phyloP scores from a whole-genome alignment of 2,329 filamentous ascomycete species.

The Ceratocystiopsis minuta region DNA sequence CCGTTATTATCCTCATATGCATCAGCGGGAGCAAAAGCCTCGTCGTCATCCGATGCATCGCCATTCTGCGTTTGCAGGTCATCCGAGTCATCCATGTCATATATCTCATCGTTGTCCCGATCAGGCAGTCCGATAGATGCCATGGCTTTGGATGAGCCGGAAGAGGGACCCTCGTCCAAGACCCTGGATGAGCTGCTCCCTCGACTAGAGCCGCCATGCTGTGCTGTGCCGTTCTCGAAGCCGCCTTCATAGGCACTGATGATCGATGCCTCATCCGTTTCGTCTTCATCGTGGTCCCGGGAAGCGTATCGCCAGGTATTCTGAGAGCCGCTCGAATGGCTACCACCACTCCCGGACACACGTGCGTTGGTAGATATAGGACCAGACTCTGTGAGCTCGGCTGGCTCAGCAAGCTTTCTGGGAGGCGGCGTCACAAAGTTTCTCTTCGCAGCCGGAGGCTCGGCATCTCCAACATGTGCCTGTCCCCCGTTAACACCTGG shows the following conservation, averaged over 20 bases:
- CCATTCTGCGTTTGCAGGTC: slow-evolving; percentile 24
- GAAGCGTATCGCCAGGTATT: background rate
- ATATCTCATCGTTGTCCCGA: slow-evolving; percentile 16
- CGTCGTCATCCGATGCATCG: slow-evolving; percentile 12
- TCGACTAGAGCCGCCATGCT: too few species aligned
- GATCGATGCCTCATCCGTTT: slow-evolving; percentile 13
- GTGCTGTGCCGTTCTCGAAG: too few species aligned
- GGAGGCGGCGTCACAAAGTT: slow-evolving; percentile 1
- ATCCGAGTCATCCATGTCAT: slow-evolving; percentile 20
- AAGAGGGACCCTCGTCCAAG: too few species aligned
- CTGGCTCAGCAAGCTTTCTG: too few species aligned
- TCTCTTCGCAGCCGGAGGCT: background rate
- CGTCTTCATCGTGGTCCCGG: background rate
- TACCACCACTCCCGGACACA: slow-evolving; percentile 2
- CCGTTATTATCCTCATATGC: too few species aligned
- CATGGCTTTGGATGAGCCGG: too few species aligned
- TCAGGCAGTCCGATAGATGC: too few species aligned
- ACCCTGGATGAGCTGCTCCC: too few species aligned
- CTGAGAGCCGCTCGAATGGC: slow-evolving; percentile 1
- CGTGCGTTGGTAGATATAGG: background rate
- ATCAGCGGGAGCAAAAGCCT: slow-evolving; percentile 6
- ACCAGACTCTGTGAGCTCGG: background rate
- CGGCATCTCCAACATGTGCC: too few species aligned
- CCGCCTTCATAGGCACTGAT: slow-evolving; percentile 13
- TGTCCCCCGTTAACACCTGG: slow-evolving; percentile 13